phyloP scores from a whole-genome alignment of 1,284 basidiomycete genomes.

The Peniophora sp. region DNA sequence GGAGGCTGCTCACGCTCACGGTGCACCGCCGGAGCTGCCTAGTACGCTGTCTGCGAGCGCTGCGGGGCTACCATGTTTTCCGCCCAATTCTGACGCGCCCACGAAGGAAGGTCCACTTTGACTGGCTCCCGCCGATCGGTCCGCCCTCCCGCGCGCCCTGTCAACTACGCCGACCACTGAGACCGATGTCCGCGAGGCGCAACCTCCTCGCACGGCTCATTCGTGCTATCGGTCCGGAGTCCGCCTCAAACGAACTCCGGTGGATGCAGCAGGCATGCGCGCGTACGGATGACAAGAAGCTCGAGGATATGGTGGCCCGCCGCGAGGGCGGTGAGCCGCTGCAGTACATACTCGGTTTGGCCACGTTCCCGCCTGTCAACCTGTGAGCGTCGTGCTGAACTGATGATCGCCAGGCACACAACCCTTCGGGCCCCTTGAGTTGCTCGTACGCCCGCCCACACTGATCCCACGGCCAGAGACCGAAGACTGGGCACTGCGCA shows the following conservation, averaged over 20 bases:
- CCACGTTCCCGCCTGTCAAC: background rate
- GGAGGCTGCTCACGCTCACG: no score
- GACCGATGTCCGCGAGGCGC: no score
- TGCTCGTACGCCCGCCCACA: constrained; percentile 66
- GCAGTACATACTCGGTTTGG: constrained; percentile 84
- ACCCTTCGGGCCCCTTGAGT: constrained; percentile 78
- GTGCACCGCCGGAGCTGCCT: no score
- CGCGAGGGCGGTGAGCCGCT: constrained; percentile 68
- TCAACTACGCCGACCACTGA: constrained; percentile 2
- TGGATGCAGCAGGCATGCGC: constrained; percentile 49
- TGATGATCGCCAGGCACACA: constrained; percentile 58
- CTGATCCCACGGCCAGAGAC: constrained; percentile 93
- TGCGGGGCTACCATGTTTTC: no score
- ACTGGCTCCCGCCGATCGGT: background rate
- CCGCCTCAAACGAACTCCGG: constrained; percentile 46
- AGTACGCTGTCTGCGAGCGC: no score
- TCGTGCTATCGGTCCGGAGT: constrained; percentile 30
- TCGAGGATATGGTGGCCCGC: constrained; percentile 45
- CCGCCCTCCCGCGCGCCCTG: constrained; percentile 11
- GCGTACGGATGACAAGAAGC: constrained; percentile 10
- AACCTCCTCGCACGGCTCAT: constrained; percentile 26
- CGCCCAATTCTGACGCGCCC: background rate
- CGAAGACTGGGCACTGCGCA: constrained; percentile 66
- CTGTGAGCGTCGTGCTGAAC: background rate
- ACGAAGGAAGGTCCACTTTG: background rate